These are phyloP conservation scores for Hirsutella thompsonii DNA, from an alignment of 2,329 filamentous ascomycete genomes.

Conservation along the genomic window DNA sequence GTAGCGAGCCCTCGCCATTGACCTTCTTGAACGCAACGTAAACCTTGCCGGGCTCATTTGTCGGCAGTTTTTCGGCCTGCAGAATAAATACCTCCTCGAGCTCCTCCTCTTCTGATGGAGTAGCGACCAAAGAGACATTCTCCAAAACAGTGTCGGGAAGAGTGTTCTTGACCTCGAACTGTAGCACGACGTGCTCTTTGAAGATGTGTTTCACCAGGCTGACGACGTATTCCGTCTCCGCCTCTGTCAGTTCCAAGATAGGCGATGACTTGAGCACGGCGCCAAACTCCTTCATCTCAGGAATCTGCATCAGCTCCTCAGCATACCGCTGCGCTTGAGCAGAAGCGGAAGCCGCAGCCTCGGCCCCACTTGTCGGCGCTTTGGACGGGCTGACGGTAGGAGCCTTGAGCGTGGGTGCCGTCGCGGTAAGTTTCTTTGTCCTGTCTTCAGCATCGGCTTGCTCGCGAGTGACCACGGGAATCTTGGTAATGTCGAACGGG, in stretches of 20 bases:
- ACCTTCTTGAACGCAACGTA: conserved; percentile 90
- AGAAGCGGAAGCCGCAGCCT: conserved; percentile 63
- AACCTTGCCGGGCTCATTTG: conserved; percentile 81
- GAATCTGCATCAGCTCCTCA: conserved; percentile 75
- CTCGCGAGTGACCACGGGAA: conserved; percentile 88
- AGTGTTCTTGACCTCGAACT: conserved; percentile 97
- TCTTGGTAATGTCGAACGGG: conserved; percentile 81
- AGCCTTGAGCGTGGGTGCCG: conserved; percentile 86
- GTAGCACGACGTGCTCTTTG: conserved; percentile 90
- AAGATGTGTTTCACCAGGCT: conserved; percentile 92
- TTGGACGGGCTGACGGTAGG: conserved; percentile 72
- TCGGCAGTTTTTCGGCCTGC: conserved; percentile 66
- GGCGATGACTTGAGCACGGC: conserved; percentile 82
- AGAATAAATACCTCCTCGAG: conserved; percentile 90
- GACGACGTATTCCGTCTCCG: conserved; percentile 95
- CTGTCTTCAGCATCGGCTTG: conserved; percentile 93
- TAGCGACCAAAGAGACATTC: conserved; percentile 72
- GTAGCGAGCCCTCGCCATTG: conserved; percentile 62
- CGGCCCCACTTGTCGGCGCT: conserved; percentile 52
- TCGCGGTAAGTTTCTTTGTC: conserved; percentile 91
- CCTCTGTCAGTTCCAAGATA: conserved; percentile 82
- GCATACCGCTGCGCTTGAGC: conserved; percentile 81
- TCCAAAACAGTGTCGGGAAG: conserved; percentile 81
- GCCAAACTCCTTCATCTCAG: conserved; percentile 84
- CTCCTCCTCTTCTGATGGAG: conserved; percentile 69